These are phyloP conservation scores for Coniochaeta sp. DNA, from an alignment of 2,329 filamentous ascomycete genomes.

Conservation along the genomic window DNA sequence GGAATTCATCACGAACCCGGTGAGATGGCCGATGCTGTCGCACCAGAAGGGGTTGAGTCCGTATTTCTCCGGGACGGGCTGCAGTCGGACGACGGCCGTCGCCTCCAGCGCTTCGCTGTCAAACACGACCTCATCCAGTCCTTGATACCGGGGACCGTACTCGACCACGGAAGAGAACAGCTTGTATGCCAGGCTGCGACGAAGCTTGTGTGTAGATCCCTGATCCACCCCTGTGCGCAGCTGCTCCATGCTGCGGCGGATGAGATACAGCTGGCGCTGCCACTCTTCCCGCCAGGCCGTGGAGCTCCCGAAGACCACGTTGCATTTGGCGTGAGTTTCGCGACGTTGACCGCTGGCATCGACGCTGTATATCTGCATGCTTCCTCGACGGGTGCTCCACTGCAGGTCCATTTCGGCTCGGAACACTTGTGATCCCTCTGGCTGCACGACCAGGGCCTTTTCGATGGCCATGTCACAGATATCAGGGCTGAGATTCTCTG, in stretches of 20 bases:
- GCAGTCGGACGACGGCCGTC: constrained; percentile 12
- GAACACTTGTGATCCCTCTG: too few species aligned
- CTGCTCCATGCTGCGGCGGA: constrained; percentile 19
- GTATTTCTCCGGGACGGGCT: too few species aligned
- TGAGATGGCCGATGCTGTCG: constrained; percentile 18
- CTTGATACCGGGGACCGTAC: constrained; percentile 18
- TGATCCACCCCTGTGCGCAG: constrained; percentile 13
- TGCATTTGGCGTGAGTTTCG: too few species aligned
- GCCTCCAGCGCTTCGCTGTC: constrained; percentile 18
- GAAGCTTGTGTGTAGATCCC: constrained; percentile 15
- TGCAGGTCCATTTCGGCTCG: too few species aligned
- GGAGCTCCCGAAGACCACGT: too few species aligned
- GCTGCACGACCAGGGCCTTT: too few species aligned
- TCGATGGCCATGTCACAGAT: too few species aligned
- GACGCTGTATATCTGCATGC: too few species aligned
- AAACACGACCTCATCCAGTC: constrained; percentile 18
- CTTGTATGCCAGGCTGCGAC: constrained; percentile 17
- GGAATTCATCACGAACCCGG: constrained; percentile 21
- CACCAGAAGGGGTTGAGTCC: constrained; percentile 18
- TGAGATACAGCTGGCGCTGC: constrained; percentile 19
- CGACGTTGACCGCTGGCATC: too few species aligned
- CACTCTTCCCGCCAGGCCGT: constrained; percentile 14
- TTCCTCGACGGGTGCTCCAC: too few species aligned
- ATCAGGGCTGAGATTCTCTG: too few species aligned
- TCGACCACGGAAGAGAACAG: constrained; percentile 18